Conservation (phyloP, 345 rosid genomes). For the Corchorus olitorius region DNA sequence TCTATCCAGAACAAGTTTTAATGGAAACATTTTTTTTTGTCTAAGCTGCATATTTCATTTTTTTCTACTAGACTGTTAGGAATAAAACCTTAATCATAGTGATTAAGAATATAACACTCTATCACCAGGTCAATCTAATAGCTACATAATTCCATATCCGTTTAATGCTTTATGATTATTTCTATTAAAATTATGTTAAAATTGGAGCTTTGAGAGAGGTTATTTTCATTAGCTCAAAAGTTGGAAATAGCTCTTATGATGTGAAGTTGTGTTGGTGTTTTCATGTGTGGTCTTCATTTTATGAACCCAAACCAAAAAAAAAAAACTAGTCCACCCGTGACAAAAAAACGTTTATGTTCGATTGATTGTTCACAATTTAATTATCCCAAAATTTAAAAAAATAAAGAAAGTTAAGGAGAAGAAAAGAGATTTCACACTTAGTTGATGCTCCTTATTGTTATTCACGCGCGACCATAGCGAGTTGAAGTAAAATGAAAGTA, state of each 20-base stretch:
- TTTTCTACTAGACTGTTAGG: no score
- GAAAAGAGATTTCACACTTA: not conserved
- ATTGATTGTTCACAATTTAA: not conserved
- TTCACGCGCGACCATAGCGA: conserved; percentile 19
- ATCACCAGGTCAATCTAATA: no score
- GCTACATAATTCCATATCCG: no score
- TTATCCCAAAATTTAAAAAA: not conserved
- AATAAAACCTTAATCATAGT: no score
- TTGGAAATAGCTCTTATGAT: not conserved
- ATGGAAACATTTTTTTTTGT: no score
- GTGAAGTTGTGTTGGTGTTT: not conserved
- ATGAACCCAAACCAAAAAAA: not conserved
- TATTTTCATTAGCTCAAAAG: not conserved
- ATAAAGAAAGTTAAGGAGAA: not conserved
- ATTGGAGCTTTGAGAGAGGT: not conserved
- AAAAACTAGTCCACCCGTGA: not conserved
- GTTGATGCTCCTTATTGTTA: no score
- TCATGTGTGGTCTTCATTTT: not conserved
- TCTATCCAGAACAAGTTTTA: no score
- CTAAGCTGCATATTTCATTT: no score
- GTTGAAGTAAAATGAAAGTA: not conserved
- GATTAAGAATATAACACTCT: no score
- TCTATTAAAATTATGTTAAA: no score
- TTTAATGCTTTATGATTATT: no score
- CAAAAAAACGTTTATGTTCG: not conserved